Evolutionary conservation across 164 flowering plant species (phyloP).

Genomic region (Annona cherimola): DNA sequence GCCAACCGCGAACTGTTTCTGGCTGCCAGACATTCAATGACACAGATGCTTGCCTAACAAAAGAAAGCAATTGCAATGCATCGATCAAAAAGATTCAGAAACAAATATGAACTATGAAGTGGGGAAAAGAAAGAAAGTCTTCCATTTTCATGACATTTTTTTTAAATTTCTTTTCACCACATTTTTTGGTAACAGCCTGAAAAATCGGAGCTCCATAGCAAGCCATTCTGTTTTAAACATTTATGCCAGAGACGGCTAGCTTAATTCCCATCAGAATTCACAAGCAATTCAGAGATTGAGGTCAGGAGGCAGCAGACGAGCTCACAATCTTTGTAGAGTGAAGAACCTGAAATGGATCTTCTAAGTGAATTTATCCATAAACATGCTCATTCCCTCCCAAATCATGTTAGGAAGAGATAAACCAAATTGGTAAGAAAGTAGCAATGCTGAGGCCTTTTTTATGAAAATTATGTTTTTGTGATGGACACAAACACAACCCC

Average conservation of each 20-base stretch:
- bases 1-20: slow-evolving; percentile 56
- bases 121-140: background rate
- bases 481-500: background rate
- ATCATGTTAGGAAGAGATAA: background rate
- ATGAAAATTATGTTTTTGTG: no score
- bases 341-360: background rate
- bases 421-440: no score
- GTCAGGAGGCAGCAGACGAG: no score
- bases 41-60: slow-evolving; percentile 66
- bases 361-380: background rate
- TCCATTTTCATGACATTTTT: background rate
- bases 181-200: no score
- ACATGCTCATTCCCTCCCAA: background rate
- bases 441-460: no score
- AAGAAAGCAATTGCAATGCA: background rate
- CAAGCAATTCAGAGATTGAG: no score
- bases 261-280: no score
- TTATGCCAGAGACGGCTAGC: no score
- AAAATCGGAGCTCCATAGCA: no score
- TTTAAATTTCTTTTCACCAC: background rate
- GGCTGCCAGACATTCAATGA: slow-evolving; percentile 99
- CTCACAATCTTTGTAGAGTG: background rate
- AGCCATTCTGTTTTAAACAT: no score
- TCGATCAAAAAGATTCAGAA: background rate
- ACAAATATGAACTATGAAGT: background rate